These are phyloP conservation scores for Cadophora malorum DNA, from an alignment of 2,329 filamentous ascomycete species.

Conservation along the genomic window DNA sequence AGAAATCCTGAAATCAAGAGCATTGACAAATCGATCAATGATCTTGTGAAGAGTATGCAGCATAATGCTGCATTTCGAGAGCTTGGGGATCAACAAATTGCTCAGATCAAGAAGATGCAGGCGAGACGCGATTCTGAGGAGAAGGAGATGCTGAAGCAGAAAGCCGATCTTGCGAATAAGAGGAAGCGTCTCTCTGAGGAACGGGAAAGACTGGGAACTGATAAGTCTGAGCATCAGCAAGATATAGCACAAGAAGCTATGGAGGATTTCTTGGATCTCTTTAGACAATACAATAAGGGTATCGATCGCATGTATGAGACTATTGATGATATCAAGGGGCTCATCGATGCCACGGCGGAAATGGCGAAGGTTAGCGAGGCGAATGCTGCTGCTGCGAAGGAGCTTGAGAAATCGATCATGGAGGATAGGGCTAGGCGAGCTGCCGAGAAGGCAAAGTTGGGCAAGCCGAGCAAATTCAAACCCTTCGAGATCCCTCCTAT, in stretches of 20 bases:
- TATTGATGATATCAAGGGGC: background rate
- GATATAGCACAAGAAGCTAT: background rate
- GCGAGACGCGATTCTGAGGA: background rate
- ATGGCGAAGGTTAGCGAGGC: background rate
- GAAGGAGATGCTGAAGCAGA: constrained; percentile 6
- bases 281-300: background rate
- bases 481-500: constrained; percentile 2
- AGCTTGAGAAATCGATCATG: background rate
- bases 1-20: constrained; percentile 2
- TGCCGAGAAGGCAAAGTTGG: background rate
- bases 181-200: constrained; percentile 2
- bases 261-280: background rate
- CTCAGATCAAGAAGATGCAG: background rate
- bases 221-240: constrained; percentile 1
- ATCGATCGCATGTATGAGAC: background rate
- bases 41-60: background rate
- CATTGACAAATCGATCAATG: constrained; percentile 3
- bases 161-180: background rate
- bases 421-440: background rate
- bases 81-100: background rate
- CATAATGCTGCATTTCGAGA: background rate
- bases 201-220: background rate
- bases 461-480: background rate
- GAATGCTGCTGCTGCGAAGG: background rate
- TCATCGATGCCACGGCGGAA: background rate